A percentile compares a stretch with the other conserved stretches of the same genome.
Evolutionary conservation across 768 basidiomycete genomes (phyloP).

Genomic region (Serendipita indica): DNA sequence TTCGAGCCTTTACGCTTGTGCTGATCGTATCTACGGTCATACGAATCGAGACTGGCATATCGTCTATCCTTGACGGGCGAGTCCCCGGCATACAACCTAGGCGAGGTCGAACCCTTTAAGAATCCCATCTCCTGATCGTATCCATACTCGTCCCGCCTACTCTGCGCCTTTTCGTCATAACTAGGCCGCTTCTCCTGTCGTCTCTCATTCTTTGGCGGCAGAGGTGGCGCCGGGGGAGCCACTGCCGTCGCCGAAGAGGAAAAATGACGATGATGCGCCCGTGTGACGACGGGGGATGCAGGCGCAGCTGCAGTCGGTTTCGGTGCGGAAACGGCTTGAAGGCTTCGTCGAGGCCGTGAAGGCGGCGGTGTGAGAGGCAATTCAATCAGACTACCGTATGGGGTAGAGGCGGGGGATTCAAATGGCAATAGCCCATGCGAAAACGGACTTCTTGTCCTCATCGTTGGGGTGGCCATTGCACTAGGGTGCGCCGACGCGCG

Average conservation of each 20-base stretch:
- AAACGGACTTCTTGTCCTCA: not conserved
- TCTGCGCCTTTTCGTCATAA: too few species aligned
- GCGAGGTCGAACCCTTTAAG: not conserved
- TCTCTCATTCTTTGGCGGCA: not conserved
- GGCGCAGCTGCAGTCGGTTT: too few species aligned
- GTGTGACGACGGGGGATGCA: not conserved
- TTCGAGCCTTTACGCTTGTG: too few species aligned
- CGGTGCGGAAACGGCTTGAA: too few species aligned
- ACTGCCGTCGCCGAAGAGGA: conserved; percentile 7
- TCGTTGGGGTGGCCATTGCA: not conserved
- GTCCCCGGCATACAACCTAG: not conserved
- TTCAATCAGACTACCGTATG: conserved; percentile 1
- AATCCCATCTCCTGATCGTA: not conserved
- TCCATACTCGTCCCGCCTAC: too few species aligned
- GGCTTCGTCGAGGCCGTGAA: not conserved
- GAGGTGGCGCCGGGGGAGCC: not conserved
- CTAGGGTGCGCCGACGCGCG: not conserved
- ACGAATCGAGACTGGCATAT: not conserved
- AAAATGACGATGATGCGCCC: conserved; percentile 1
- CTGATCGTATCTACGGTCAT: too few species aligned
- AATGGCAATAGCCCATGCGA: not conserved
- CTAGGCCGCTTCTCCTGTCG: not conserved
- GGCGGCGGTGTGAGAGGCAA: not conserved
- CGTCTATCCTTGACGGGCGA: conserved; percentile 1
- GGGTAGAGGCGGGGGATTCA: not conserved